These are phyloP conservation scores for Ceratocystis eucalypticola DNA, from an alignment of 2,329 filamentous ascomycete species.

Conservation along the genomic window DNA sequence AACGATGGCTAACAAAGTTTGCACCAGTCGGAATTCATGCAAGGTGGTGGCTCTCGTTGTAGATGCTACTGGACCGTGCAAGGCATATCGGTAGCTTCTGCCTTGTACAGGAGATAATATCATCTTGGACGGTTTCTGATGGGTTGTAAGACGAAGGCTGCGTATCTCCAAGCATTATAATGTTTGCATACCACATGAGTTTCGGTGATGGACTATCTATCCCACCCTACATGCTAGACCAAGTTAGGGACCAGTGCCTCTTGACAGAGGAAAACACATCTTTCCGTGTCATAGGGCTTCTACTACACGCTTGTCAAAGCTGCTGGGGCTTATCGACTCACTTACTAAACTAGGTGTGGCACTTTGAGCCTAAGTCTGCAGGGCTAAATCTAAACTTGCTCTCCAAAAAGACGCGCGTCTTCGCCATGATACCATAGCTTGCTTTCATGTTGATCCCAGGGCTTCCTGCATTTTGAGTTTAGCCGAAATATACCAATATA, in stretches of 20 bases:
- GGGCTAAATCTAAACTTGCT: neutral
- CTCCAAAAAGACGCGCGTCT: conserved; percentile 6
- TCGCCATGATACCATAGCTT: neutral
- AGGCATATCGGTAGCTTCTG: no score
- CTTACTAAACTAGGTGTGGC: no score
- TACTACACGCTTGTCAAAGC: no score
- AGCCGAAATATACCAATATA: neutral
- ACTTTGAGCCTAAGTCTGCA: neutral
- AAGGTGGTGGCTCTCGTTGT: no score
- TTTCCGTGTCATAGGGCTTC: neutral
- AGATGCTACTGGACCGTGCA: no score
- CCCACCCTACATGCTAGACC: neutral
- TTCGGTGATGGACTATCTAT: neutral
- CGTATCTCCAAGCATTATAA: neutral
- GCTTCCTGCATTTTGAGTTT: neutral
- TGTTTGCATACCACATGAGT: neutral
- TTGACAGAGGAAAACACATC: neutral
- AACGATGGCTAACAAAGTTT: no score
- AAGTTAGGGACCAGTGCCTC: neutral
- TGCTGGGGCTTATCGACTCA: no score
- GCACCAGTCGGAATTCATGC: no score
- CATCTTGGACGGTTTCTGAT: neutral
- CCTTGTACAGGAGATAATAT: neutral
- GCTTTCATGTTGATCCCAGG: neutral
- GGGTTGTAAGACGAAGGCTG: neutral